phyloP scores from a whole-genome alignment of 2,329 filamentous ascomycete genomes.

The Trichoderma harzianum region DNA sequence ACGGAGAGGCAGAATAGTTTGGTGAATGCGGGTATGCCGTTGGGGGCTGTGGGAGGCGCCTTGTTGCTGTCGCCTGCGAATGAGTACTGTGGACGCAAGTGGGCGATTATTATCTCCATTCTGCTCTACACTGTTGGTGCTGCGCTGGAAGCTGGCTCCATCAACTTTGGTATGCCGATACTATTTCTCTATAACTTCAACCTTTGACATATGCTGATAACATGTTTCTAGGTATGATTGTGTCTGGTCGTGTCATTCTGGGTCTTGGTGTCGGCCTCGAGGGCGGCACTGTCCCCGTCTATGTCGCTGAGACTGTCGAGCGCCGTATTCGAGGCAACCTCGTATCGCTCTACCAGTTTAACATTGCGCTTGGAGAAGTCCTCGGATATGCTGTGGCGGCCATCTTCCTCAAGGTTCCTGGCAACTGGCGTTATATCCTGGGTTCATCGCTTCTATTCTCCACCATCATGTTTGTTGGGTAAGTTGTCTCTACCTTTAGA shows the following conservation, averaged over 20 bases:
- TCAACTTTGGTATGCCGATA: constrained; percentile 53
- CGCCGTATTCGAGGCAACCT: constrained; percentile 65
- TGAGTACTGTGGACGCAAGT: constrained; percentile 63
- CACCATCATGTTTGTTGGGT: constrained; percentile 38
- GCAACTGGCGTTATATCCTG: constrained; percentile 72
- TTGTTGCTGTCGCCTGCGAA: constrained; percentile 64
- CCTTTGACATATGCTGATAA: neutral
- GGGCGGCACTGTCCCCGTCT: constrained; percentile 70
- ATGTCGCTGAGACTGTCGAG: constrained; percentile 70
- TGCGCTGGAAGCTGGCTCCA: constrained; percentile 63
- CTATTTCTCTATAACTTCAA: neutral
- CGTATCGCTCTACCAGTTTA: constrained; percentile 72
- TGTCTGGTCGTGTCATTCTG: constrained; percentile 64
- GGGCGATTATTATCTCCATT: constrained; percentile 67
- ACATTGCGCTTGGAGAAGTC: constrained; percentile 72
- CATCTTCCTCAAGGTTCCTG: constrained; percentile 66
- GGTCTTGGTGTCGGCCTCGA: constrained; percentile 70
- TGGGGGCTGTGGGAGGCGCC: constrained; percentile 69
- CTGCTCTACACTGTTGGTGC: constrained; percentile 68
- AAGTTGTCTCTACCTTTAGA: constrained; percentile 41
- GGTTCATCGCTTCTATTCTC: constrained; percentile 70
- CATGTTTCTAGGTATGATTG: constrained; percentile 55
- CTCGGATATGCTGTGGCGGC: constrained; percentile 70
- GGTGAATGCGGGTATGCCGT: constrained; percentile 67
- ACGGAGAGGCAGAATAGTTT: constrained; percentile 57